These are phyloP conservation scores for Pistacia atlantica DNA, from an alignment of 345 rosid genomes.

Conservation along the genomic window DNA sequence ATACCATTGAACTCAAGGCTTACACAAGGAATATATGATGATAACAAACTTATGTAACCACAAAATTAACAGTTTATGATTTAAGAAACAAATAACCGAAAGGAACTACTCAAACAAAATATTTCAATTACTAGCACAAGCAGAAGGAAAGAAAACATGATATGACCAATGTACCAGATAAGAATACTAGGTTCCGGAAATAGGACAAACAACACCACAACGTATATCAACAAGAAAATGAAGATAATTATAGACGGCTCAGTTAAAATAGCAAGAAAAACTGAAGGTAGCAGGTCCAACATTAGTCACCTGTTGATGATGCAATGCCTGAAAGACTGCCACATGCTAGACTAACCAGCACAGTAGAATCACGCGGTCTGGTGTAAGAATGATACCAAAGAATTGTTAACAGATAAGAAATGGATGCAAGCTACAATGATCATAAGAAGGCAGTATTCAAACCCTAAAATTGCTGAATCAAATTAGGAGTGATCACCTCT, in stretches of 20 bases:
- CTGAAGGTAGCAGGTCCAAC: slow-evolving; percentile 11
- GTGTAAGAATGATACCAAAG: neutral
- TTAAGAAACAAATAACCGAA: too few species aligned
- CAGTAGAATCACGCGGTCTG: slow-evolving; percentile 82
- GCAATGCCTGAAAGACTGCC: slow-evolving; percentile 98
- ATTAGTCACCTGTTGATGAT: slow-evolving; percentile 86
- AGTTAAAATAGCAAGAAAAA: neutral
- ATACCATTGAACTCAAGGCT: neutral
- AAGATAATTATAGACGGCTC: neutral
- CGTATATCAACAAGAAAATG: neutral
- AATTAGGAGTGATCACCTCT: slow-evolving; percentile 50
- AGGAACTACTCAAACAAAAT: neutral
- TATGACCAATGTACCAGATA: neutral
- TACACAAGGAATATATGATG: neutral
- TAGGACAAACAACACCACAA: neutral
- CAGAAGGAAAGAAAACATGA: neutral
- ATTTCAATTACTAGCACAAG: neutral
- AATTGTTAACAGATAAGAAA: neutral
- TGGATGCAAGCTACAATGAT: neutral
- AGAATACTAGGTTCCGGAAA: neutral
- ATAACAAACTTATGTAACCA: neutral
- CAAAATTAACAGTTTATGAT: neutral
- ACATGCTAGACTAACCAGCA: slow-evolving; percentile 77
- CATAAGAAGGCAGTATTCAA: neutral
- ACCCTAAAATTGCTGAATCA: slow-evolving; percentile 5